Conservation (phyloP, 495 filamentous ascomycete species). For the Penicillium argentinense region DNA sequence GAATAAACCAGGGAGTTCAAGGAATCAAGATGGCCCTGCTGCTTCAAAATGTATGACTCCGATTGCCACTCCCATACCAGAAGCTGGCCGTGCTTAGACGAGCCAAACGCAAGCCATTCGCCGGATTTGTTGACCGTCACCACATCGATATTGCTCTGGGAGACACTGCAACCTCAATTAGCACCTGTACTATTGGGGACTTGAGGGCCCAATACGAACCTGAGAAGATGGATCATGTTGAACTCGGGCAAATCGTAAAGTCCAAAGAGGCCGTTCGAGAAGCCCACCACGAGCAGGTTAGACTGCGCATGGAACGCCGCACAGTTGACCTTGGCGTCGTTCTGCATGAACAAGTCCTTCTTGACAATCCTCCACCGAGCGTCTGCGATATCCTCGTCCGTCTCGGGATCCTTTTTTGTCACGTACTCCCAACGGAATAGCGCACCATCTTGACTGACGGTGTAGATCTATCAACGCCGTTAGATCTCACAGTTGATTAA, state of each 20-base stretch:
- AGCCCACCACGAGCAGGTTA: slow-evolving; percentile 86
- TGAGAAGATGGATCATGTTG: slow-evolving; percentile 84
- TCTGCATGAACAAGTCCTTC: slow-evolving; percentile 89
- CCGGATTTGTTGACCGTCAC: slow-evolving; percentile 90
- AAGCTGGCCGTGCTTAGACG: slow-evolving; percentile 89
- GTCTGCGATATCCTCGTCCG: slow-evolving; percentile 59
- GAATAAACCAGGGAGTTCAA: slow-evolving; percentile 93
- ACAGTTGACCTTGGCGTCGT: slow-evolving; percentile 81
- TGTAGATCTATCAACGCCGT: slow-evolving; percentile 63
- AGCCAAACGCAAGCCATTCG: slow-evolving; percentile 98
- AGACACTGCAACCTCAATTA: slow-evolving; percentile 64
- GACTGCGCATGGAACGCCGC: slow-evolving; percentile 83
- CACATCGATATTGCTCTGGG: slow-evolving; percentile 91
- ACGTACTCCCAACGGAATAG: slow-evolving; percentile 66
- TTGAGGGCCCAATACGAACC: too few species aligned
- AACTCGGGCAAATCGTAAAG: slow-evolving; percentile 97
- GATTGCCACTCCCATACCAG: slow-evolving; percentile 99
- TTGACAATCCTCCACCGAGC: slow-evolving; percentile 83
- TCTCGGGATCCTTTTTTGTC: slow-evolving; percentile 53
- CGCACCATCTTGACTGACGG: slow-evolving; percentile 66
- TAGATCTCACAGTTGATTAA: slow-evolving; percentile 45
- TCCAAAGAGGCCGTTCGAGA: slow-evolving; percentile 90
- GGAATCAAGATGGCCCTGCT: slow-evolving; percentile 96
- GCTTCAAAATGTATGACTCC: slow-evolving; percentile 98
- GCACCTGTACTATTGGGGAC: too few species aligned